These are phyloP conservation scores for Coniferiporia sulphurascens DNA, from an alignment of 1,284 basidiomycete species.

Conservation along the genomic window DNA sequence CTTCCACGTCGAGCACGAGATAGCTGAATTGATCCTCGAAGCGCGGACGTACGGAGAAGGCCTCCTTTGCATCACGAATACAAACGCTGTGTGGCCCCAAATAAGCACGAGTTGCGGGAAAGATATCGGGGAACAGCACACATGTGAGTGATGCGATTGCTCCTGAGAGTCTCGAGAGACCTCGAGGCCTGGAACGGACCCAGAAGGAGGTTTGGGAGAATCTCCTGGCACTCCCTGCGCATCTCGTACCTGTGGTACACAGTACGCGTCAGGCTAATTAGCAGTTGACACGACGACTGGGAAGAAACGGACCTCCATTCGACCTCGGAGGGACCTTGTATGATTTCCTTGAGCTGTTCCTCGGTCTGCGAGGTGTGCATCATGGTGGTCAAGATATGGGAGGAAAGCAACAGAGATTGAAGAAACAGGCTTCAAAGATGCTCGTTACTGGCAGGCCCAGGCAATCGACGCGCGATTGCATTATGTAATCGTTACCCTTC, in stretches of 20 bases:
- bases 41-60: constrained; percentile 80
- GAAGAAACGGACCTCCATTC: constrained; percentile 61
- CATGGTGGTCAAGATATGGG: constrained; percentile 12
- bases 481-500: no score
- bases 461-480: no score
- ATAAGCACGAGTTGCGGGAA: constrained; percentile 9
- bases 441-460: neutral
- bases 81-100: constrained; percentile 55
- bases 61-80: constrained; percentile 82
- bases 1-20: constrained; percentile 81
- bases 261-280: constrained; percentile 5
- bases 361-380: constrained; percentile 27
- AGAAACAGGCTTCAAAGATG: neutral
- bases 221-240: constrained; percentile 89
- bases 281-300: neutral
- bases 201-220: constrained; percentile 78
- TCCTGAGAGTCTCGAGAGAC: constrained; percentile 61
- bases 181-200: constrained; percentile 89
- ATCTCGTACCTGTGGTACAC: constrained; percentile 75
- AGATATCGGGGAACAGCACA: constrained; percentile 35
- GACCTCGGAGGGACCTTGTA: constrained; percentile 70
- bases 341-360: constrained; percentile 56
- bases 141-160: constrained; percentile 82
- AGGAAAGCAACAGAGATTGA: neutral
- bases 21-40: constrained; percentile 81